phyloP scores from a whole-genome alignment of 2,329 filamentous ascomycete species.

The Aspergillus terreus region DNA sequence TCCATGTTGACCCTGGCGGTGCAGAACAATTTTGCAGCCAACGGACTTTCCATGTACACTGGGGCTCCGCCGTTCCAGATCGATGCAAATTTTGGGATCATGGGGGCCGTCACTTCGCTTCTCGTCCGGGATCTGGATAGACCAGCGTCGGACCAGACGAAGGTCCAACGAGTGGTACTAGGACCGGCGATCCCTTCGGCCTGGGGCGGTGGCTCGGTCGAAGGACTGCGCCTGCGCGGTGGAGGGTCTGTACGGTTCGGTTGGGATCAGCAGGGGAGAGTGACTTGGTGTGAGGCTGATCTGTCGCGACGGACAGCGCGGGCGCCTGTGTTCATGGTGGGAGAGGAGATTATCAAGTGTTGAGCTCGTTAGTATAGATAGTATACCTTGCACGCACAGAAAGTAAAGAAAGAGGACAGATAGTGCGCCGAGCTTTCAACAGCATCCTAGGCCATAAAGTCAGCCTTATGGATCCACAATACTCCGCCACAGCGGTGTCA shows the following conservation, averaged over 20 bases:
- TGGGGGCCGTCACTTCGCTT: slow-evolving; percentile 50
- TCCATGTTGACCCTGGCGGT: slow-evolving; percentile 49
- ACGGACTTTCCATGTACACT: slow-evolving; percentile 52
- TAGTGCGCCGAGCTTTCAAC: background rate
- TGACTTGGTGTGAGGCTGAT: background rate
- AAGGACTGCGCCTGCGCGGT: slow-evolving; percentile 8
- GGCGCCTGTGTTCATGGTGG: no score
- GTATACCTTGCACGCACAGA: no score
- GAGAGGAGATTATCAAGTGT: no score
- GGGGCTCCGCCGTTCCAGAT: slow-evolving; percentile 54
- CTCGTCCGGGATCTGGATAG: slow-evolving; percentile 47
- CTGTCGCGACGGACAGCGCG: no score
- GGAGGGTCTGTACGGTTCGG: slow-evolving; percentile 8
- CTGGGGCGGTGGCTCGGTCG: slow-evolving; percentile 8
- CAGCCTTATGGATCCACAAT: no score
- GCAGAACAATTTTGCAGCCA: slow-evolving; percentile 48
- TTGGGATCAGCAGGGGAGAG: slow-evolving; percentile 8
- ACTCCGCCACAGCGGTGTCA: no score
- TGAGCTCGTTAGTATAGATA: no score
- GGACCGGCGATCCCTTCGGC: slow-evolving; percentile 12
- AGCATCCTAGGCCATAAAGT: no score
- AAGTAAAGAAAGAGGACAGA: no score
- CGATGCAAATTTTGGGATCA: slow-evolving; percentile 56
- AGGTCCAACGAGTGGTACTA: slow-evolving; percentile 5
- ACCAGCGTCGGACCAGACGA: slow-evolving; percentile 2